phyloP scores from a whole-genome alignment of 2,329 filamentous ascomycete species.

The Venturia asperata region DNA sequence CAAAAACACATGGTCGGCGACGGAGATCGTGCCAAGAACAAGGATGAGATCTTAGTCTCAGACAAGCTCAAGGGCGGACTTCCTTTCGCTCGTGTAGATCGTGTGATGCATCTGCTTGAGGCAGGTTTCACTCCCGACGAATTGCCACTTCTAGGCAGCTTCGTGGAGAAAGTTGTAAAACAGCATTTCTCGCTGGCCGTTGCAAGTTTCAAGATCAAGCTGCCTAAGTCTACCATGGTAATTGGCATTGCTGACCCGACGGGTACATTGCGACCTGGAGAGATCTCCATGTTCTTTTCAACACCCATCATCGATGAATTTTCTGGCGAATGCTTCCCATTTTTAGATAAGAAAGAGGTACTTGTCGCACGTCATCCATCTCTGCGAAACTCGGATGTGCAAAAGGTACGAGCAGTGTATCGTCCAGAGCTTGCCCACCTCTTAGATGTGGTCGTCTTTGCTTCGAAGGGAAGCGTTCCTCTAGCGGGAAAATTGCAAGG shows the following conservation, averaged over 20 bases:
- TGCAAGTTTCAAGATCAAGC: constrained; percentile 52
- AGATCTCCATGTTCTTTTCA: constrained; percentile 64
- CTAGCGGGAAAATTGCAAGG: constrained; percentile 67
- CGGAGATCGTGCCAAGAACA: constrained; percentile 21
- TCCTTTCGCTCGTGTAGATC: background rate
- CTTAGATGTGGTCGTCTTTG: constrained; percentile 75
- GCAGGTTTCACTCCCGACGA: constrained; percentile 51
- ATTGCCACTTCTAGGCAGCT: constrained; percentile 40
- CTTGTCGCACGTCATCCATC: constrained; percentile 64
- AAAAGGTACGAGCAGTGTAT: constrained; percentile 48
- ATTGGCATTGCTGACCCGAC: constrained; percentile 64
- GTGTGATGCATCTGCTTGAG: constrained; percentile 25
- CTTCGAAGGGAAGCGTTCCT: constrained; percentile 52
- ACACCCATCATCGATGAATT: constrained; percentile 41
- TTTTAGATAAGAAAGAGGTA: constrained; percentile 47
- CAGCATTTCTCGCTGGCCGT: constrained; percentile 47
- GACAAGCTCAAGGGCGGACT: background rate
- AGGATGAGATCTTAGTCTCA: constrained; percentile 19
- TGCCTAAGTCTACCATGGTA: constrained; percentile 55
- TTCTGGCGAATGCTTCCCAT: background rate
- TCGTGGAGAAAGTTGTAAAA: constrained; percentile 32
- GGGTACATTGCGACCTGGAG: constrained; percentile 52
- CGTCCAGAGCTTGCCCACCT: constrained; percentile 57
- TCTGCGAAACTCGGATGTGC: constrained; percentile 64
- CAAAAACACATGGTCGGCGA: constrained; percentile 29